These are phyloP conservation scores for Trifolium subterraneum DNA, from an alignment of 306 rosid species.

Conservation along the genomic window DNA sequence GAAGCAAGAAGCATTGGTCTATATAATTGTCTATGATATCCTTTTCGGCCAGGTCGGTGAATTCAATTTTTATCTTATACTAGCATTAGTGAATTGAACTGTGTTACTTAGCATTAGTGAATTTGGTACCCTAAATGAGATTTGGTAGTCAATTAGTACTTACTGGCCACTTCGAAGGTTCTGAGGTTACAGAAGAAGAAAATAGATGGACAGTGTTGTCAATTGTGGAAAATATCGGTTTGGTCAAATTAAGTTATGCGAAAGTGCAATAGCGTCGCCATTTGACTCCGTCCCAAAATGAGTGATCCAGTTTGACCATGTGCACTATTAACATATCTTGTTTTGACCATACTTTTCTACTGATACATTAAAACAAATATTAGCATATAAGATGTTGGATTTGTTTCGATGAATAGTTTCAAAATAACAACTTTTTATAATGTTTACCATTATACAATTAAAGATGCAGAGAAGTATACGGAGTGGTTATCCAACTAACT, in stretches of 20 bases:
- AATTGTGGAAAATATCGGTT: not conserved
- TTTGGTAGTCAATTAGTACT: not conserved
- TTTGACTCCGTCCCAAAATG: too few species aligned
- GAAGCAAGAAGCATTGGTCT: slow-evolving; percentile 79
- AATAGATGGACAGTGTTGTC: not conserved
- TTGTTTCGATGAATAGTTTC: too few species aligned
- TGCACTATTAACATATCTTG: too few species aligned
- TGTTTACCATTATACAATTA: too few species aligned
- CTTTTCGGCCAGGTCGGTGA: slow-evolving; percentile 79
- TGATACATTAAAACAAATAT: too few species aligned
- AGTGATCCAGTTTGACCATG: too few species aligned
- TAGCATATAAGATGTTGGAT: too few species aligned
- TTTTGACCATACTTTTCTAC: too few species aligned
- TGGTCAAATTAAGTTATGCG: too few species aligned
- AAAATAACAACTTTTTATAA: too few species aligned
- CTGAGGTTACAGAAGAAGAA: not conserved
- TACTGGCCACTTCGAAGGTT: not conserved
- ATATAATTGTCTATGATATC: slow-evolving; percentile 77
- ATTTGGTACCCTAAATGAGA: not conserved
- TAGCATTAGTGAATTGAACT: not conserved
- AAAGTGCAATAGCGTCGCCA: too few species aligned
- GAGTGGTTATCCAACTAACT: slow-evolving; percentile 33
- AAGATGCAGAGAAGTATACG: too few species aligned
- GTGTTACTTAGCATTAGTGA: not conserved
- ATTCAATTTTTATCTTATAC: not conserved